Evolutionary conservation across 1,284 basidiomycete species (phyloP), one percentile per base, ranked within the genome.

Genomic region (Ustilago trichophora): DNA sequence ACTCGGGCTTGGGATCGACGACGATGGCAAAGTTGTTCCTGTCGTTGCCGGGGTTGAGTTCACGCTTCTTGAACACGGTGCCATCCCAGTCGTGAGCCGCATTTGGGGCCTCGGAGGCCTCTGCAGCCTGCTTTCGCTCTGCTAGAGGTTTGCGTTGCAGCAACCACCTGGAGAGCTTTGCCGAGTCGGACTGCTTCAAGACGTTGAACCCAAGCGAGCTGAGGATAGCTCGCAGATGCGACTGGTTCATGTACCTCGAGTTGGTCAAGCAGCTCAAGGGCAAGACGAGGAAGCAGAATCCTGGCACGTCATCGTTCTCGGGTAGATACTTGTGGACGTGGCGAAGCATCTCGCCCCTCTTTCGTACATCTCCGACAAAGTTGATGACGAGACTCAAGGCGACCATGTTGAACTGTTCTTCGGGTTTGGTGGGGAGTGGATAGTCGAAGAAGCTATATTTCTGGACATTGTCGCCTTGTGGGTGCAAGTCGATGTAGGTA

Each of bases 341-440:
- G 10, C 73, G 33, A 2, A 80, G 65, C 70, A 78, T 78, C 19
- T 70, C 70, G 13, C 81, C 78, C 13, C 83, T 64, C 43, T 80
- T 73, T 12, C 60, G 42, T 1, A 84, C 56, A 34, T 79, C 76
- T 16, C 83, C 83, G 13, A 81, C 80, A 62, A 82, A 84, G 66
- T 84, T 84, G 66, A 83, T 54, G 16, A 84, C 83, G 19, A 84
- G 74, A 32, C 78, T 81, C 13, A 83, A 69, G 5, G 72, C 72
- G 18, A 84, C 80, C 37, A 83, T 70, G 56, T 83, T 82, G 52
- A 69, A 84, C 27, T 68, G 63, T 2, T 69, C 68, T 25, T 36
- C 43, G 3, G 55, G 57, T 13, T 16, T 29, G 6, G 46, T 21
- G 1, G 82, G 78, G 6, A 57, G 18, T 13, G 76, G 72, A 41